These are phyloP conservation scores for Flaveria brownii DNA, from an alignment of 129 eudicot species.

Conservation along the genomic window DNA sequence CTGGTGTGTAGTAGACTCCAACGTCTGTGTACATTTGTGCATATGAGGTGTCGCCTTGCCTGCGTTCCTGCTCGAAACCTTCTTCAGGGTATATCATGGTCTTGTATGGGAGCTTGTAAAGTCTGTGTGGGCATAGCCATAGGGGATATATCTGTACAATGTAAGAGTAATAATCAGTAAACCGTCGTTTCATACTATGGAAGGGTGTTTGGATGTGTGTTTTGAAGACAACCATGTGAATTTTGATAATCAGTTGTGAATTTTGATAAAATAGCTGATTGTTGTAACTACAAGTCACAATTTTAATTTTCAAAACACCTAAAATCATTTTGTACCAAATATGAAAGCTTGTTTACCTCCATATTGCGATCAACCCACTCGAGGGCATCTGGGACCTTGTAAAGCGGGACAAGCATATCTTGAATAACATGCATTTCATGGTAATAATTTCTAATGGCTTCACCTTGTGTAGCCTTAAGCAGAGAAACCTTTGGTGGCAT, in stretches of 20 bases:
- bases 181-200: background rate
- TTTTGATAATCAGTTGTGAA: background rate
- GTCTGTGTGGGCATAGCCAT: conserved; percentile 98
- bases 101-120: conserved; percentile 79
- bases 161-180: background rate
- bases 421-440: conserved; percentile 96
- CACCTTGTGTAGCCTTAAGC: conserved; percentile 99
- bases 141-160: conserved; percentile 73
- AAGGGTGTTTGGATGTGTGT: background rate
- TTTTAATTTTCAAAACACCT: background rate
- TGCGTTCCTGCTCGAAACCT: conserved; percentile 73
- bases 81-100: conserved; percentile 97
- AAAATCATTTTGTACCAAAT: background rate
- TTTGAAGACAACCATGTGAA: background rate
- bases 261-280: no score
- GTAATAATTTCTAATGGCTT: conserved; percentile 88
- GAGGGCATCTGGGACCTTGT: conserved; percentile 92
- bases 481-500: conserved; percentile 98
- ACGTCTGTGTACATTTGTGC: conserved; percentile 99
- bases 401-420: conserved; percentile 93
- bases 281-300: no score
- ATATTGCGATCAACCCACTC: conserved; percentile 89
- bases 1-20: conserved; percentile 94
- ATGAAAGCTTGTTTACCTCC: conserved; percentile 60
- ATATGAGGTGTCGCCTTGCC: conserved; percentile 87